Percentiles rank a stretch among this genome's conserved stretches.
Evolutionary conservation across 768 basidiomycete genomes (phyloP).

Genomic region (Rhodotorula sphaerocarpa): DNA sequence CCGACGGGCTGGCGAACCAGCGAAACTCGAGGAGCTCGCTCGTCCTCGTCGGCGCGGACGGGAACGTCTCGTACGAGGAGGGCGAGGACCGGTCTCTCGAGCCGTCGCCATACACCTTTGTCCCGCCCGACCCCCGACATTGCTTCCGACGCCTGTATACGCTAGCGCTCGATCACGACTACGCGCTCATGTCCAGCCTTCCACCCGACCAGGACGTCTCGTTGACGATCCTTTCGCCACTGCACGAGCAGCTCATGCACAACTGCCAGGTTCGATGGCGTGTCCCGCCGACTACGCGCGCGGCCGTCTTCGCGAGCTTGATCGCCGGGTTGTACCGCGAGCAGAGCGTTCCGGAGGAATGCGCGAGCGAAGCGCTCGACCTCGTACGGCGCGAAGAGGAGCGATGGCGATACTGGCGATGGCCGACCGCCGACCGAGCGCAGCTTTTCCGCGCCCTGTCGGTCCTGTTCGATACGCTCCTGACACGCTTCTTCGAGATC

Average conservation of each 20-base stretch:
- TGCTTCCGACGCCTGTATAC: slow-evolving; percentile 79
- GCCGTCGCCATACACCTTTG: slow-evolving; percentile 52
- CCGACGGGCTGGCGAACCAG: background rate
- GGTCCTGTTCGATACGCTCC: slow-evolving; percentile 73
- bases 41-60: slow-evolving; percentile 21
- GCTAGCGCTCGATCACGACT: slow-evolving; percentile 69
- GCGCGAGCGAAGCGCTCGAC: slow-evolving; percentile 79
- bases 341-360: slow-evolving; percentile 79
- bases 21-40: slow-evolving; percentile 15
- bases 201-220: slow-evolving; percentile 91
- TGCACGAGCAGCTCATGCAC: slow-evolving; percentile 72
- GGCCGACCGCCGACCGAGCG: slow-evolving; percentile 61
- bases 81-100: background rate
- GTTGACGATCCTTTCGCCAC: slow-evolving; percentile 70
- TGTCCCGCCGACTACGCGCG: slow-evolving; percentile 68
- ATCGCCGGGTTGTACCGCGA: slow-evolving; percentile 80
- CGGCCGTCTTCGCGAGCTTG: slow-evolving; percentile 70
- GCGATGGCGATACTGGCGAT: slow-evolving; percentile 63
- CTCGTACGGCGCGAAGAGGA: slow-evolving; percentile 59
- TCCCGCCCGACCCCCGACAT: slow-evolving; percentile 77
- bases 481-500: slow-evolving; percentile 71
- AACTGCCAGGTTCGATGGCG: slow-evolving; percentile 87
- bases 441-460: slow-evolving; percentile 46
- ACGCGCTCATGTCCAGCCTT: slow-evolving; percentile 84
- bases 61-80: slow-evolving; percentile 5